These are phyloP conservation scores for Ophiostoma sp. DNA, from an alignment of 2,329 filamentous ascomycete species.

Conservation along the genomic window DNA sequence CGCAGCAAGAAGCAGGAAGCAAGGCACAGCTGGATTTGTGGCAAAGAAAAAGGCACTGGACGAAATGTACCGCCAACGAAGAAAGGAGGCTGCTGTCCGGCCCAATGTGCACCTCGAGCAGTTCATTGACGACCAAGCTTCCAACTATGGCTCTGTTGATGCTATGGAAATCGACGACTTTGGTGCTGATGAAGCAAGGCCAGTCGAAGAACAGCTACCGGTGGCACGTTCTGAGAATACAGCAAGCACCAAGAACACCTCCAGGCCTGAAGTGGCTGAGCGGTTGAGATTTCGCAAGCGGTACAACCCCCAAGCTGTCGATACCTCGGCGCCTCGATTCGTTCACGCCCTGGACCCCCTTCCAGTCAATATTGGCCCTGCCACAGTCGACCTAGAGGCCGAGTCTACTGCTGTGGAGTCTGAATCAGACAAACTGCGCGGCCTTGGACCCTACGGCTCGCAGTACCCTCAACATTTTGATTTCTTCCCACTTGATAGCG, in stretches of 20 bases:
- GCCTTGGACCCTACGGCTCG: conserved; percentile 56
- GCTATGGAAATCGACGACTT: conserved; percentile 9
- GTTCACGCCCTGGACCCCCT: conserved; percentile 50
- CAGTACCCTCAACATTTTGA: conserved; percentile 59
- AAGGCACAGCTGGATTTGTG: conserved; percentile 39
- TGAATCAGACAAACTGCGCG: conserved; percentile 41
- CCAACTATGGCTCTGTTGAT: conserved; percentile 10
- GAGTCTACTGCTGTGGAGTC: conserved; percentile 21
- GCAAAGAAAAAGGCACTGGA: conserved; percentile 51
- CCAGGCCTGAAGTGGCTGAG: background rate
- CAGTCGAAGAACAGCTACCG: background rate
- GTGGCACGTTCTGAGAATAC: background rate
- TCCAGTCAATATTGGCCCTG: conserved; percentile 27
- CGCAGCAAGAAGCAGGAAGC: conserved; percentile 33
- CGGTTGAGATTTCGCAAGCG: conserved; percentile 42
- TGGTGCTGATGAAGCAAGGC: background rate
- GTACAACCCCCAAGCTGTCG: conserved; percentile 40
- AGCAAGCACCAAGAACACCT: background rate
- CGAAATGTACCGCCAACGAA: conserved; percentile 44
- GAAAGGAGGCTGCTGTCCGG: conserved; percentile 26
- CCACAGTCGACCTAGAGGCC: background rate
- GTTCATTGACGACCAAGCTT: conserved; percentile 27
- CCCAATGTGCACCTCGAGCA: conserved; percentile 35
- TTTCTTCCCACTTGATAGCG: conserved; percentile 51
- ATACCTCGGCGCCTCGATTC: conserved; percentile 49